phyloP scores from a whole-genome alignment of 352 stramenopile species.

The Globisporangium okanoganense region DNA sequence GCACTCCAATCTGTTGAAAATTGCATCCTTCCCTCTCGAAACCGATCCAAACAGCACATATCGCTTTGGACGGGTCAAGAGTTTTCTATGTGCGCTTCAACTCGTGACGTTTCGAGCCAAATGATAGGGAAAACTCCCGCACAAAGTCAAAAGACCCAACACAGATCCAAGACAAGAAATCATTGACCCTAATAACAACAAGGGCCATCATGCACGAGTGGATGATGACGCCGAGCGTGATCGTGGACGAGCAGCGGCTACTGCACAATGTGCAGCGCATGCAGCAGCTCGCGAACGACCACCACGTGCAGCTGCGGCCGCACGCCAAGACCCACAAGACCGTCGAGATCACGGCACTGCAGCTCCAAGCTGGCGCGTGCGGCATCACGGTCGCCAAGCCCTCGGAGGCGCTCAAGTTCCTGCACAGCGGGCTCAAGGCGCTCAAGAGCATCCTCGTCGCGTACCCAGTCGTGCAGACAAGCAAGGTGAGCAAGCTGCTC shows the following conservation, averaged over 20 bases:
- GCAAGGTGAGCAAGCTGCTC: constrained; percentile 55
- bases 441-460: constrained; percentile 60
- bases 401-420: constrained; percentile 59
- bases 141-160: not conserved
- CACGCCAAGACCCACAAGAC: constrained; percentile 82
- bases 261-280: constrained; percentile 63
- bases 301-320: constrained; percentile 55
- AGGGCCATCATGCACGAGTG: constrained; percentile 34
- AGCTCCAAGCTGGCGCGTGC: constrained; percentile 46
- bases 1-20: too few species aligned
- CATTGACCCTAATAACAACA: not conserved
- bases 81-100: too few species aligned
- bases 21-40: too few species aligned
- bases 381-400: constrained; percentile 71
- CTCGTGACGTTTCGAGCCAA: too few species aligned
- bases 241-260: constrained; percentile 53
- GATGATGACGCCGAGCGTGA: constrained; percentile 62
- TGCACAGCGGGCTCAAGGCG: constrained; percentile 33
- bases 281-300: constrained; percentile 41
- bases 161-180: not conserved
- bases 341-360: constrained; percentile 52
- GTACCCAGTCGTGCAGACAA: constrained; percentile 61
- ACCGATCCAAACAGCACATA: too few species aligned
- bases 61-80: too few species aligned
- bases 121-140: too few species aligned